phyloP scores from a whole-genome alignment of 2,329 filamentous ascomycete species.

The Aspergillus fumigatus region DNA sequence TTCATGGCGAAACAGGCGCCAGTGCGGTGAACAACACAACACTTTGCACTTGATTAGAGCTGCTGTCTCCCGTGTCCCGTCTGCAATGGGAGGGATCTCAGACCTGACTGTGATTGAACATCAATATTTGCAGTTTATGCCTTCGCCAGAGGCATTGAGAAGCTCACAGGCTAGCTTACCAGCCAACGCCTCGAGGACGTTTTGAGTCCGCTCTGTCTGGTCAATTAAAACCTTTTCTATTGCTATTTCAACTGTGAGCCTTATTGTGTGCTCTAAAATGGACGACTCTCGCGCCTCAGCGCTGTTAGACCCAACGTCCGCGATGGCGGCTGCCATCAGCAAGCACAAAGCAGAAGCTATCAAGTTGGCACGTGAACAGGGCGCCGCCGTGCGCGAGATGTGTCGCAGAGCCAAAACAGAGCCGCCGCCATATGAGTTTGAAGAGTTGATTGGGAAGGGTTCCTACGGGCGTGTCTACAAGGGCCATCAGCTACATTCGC shows the following conservation, averaged over 20 bases:
- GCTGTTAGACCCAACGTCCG: constrained; percentile 39
- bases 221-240: not conserved
- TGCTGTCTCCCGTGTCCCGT: not conserved
- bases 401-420: constrained; percentile 43
- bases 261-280: constrained; percentile 11
- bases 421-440: constrained; percentile 45
- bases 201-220: not conserved
- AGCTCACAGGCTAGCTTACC: not conserved
- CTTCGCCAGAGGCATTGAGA: not conserved
- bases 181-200: not conserved
- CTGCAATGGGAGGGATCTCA: not conserved
- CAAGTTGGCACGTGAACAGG: constrained; percentile 44
- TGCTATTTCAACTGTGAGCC: not conserved
- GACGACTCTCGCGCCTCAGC: constrained; percentile 24
- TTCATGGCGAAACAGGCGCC: not conserved
- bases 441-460: constrained; percentile 50
- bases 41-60: not conserved
- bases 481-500: constrained; percentile 37
- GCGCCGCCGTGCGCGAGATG: constrained; percentile 43
- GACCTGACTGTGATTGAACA: not conserved
- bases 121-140: not conserved
- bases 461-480: constrained; percentile 50
- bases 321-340: constrained; percentile 41
- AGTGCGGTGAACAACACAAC: not conserved
- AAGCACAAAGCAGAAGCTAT: constrained; percentile 47